phyloP scores from a whole-genome alignment of 805 yeast genomes.

The Vanderwaltozyma tropicalis region DNA sequence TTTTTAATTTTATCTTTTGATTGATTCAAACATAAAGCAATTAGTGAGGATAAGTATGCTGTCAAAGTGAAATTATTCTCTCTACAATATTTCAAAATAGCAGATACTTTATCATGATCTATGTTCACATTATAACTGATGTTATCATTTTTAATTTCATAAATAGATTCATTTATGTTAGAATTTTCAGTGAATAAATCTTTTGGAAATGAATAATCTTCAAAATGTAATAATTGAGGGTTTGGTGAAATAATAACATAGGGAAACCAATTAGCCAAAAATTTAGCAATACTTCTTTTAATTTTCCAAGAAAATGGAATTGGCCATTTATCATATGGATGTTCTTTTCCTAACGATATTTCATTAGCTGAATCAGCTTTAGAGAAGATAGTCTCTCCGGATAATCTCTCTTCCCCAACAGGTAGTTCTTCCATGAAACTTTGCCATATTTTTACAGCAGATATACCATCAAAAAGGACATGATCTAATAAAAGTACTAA shows the following conservation, averaged over 20 bases:
- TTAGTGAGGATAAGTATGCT: constrained; percentile 12
- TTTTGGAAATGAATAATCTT: constrained; percentile 10
- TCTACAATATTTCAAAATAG: constrained; percentile 14
- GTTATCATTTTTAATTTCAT: constrained; percentile 14
- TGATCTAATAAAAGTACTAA: constrained; percentile 19
- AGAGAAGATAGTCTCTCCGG: neutral
- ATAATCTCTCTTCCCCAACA: too few relatives aligned
- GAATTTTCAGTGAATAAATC: constrained; percentile 4
- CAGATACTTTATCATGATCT: constrained; percentile 2
- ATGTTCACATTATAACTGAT: constrained; percentile 8
- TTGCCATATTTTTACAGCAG: constrained; percentile 16
- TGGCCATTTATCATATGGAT: constrained; percentile 18
- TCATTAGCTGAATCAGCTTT: neutral
- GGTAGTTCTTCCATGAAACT: constrained; percentile 8
- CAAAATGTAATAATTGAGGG: constrained; percentile 11
- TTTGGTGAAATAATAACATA: constrained; percentile 3
- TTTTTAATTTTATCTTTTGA: neutral
- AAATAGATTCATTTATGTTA: neutral
- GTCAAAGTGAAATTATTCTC: constrained; percentile 16
- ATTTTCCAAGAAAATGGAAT: constrained; percentile 11
- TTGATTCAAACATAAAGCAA: constrained; percentile 2
- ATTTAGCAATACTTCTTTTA: constrained; percentile 6
- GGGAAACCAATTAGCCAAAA: constrained; percentile 9
- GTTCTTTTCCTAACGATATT: neutral
- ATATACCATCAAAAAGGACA: constrained; percentile 22